These are phyloP conservation scores for Nitzschia palea DNA, from an alignment of 108 stramenopile genomes.

Conservation along the genomic window DNA sequence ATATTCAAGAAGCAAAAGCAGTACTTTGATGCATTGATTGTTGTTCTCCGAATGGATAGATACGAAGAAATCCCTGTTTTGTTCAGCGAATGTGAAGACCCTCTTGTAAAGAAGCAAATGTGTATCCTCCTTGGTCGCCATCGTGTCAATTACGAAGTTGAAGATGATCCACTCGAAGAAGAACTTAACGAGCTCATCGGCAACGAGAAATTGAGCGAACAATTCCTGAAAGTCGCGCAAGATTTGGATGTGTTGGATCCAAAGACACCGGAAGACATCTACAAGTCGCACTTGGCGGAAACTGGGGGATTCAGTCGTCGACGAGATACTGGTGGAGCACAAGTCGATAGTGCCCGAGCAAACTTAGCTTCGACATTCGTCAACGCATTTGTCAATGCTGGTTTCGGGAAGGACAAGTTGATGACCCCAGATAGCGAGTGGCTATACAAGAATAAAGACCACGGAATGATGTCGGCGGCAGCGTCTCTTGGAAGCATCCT, in stretches of 20 bases:
- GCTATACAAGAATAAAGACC: constrained; percentile 99
- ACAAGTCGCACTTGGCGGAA: constrained; percentile 98
- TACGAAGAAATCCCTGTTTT: constrained; percentile 69
- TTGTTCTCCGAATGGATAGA: constrained; percentile 84
- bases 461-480: constrained; percentile 97
- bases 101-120: constrained; percentile 90
- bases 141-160: constrained; percentile 81
- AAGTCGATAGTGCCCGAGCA: constrained; percentile 96
- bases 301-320: constrained; percentile 88
- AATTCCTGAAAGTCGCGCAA: constrained; percentile 89
- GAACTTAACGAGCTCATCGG: constrained; percentile 93
- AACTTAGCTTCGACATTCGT: constrained; percentile 99
- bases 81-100: constrained; percentile 74
- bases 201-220: constrained; percentile 88
- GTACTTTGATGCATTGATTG: constrained; percentile 91
- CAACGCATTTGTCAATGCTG: constrained; percentile 99
- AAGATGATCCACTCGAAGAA: constrained; percentile 81
- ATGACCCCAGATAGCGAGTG: constrained; percentile 92
- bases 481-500: constrained; percentile 95
- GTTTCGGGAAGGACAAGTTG: constrained; percentile 93
- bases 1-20: constrained; percentile 85
- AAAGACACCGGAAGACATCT: constrained; percentile 98
- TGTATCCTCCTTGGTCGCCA: constrained; percentile 85
- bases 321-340: constrained; percentile 73
- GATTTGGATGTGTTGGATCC: constrained; percentile 96